Base-by-base conservation (phyloP, 352 stramenopile species). In the Hyaloperonospora brassicae region DNA sequence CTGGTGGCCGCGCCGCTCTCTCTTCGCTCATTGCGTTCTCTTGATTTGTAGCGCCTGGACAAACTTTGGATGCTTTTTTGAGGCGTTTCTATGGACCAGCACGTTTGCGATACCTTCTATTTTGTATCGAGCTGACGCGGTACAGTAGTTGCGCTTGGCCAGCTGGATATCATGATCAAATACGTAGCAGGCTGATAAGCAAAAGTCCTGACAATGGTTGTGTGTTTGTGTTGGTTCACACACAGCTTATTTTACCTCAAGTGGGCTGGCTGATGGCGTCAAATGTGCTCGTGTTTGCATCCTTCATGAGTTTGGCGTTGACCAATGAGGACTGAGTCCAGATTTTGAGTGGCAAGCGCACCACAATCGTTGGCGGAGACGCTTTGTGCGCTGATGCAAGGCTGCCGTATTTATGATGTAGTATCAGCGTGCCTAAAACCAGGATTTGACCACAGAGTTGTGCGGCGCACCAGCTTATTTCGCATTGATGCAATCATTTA, bases 11-110 rank as follows among this genome's bases (percentile, higher is more conserved):
- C 13, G 4, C 43, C 10, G n/a, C 23, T 47, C 30, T 21, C 22
- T 24, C 14, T 44, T 42, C 12, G 36, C n/a, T 61, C 11, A 51
- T 35, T 40, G 9, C 24, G 21, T 41, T 22, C 25, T n/a, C 14
- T 10, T 21, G 44, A 7, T 57, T 21, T 54, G 5, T 44, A 31
- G 62, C 47, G 51, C 69, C 5, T 87, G 69, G 68, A 79, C 59
- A 24, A 81, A 76, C 57, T 86, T 87, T 50, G 77, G 77, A 1
- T 87, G 74, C 51, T 86, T 87, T 55, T 84, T 87, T 47, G 77
- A 87, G 40, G 70, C 74, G 23, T 78, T 86, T 47, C 81, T 87
- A 47, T 87, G 77, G 77, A 65, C 85, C 7, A 73, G 64, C 38
- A 66, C 74, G n/a, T 57, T 86, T 39, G 77, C 77, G 1, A 76